Base-by-base conservation (phyloP, 1,139 yeast species). In the Yamadazyma membranifaciens region DNA sequence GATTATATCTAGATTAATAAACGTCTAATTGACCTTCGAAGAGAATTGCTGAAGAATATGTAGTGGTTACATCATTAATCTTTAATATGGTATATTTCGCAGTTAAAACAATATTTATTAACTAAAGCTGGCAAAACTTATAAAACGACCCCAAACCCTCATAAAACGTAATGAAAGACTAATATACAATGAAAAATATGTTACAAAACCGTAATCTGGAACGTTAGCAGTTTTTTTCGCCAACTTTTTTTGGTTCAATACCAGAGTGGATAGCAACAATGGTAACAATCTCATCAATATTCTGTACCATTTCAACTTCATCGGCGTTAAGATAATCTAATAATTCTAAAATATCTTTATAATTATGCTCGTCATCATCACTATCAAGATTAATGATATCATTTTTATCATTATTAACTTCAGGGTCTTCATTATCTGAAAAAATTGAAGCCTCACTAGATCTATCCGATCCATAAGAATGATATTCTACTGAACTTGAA, bases 281-380 rank as follows among this genome's bases (percentile, higher is more conserved):
- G 2, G 56, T 48, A 6, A 61, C 54, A 9, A 61, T 55, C 3
- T 50, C 56, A 34, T 62, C 64, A 7, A 63, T 52, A 22, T 45
- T 32, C 39, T 45, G 50, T 6, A 63, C 51, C 1, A 38, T 30
- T 6, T 34, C 41, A 5, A 33, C 41, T 22, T 44, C 47, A 16
- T 39, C 38, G 13, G 17, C 31, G 13, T 36, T 35, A 22, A 39
- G 14, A 28, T 38, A 38, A 25, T 37, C 44, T 22, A 42, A 42
- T 15, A 42, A 29, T 24, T 42, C 38, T 24, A 42, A 36, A 36
- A 52, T 41, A 22, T 54, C 58, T 16, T 49, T 55, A n/a, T 49
- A 45, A 27, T 49, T 57, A 11, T 40, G 46, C 13, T 41, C 44
- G 34, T 42, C 38, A 38, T 52, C 46, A 20, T 20, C 24, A 20